Conservation (phyloP, 2,329 filamentous ascomycete species). For the Penicillium sp. region DNA sequence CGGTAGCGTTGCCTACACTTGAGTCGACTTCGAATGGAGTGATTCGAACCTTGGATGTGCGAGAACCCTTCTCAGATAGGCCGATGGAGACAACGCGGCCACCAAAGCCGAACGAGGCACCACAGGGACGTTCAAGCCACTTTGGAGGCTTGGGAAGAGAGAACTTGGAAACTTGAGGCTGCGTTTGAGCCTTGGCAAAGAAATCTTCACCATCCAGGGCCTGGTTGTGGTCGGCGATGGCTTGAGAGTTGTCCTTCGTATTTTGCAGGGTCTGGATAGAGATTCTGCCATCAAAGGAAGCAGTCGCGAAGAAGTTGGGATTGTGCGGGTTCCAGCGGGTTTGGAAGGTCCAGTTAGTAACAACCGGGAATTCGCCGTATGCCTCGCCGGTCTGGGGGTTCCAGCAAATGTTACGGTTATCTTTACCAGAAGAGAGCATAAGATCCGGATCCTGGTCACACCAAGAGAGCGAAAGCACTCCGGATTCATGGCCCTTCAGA, state of each 20-base stretch:
- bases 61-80: conserved; percentile 64
- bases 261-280: conserved; percentile 92
- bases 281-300: conserved; percentile 96
- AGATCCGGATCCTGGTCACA: conserved; percentile 88
- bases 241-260: conserved; percentile 73
- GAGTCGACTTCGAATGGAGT: conserved; percentile 88
- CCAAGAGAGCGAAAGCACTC: conserved; percentile 93
- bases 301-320: conserved; percentile 87
- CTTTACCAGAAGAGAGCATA: conserved; percentile 90
- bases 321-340: conserved; percentile 94
- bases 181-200: conserved; percentile 89
- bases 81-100: conserved; percentile 83
- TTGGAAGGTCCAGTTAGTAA: conserved; percentile 99
- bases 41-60: conserved; percentile 76
- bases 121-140: conserved; percentile 84
- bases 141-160: conserved; percentile 82
- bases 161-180: conserved; percentile 89
- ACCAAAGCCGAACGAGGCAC: conserved; percentile 92
- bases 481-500: conserved; percentile 89
- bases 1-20: conserved; percentile 78
- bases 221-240: conserved; percentile 64
- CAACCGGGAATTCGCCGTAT: conserved; percentile 91
- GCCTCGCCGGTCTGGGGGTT: conserved; percentile 88
- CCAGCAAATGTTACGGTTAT: conserved; percentile 94
- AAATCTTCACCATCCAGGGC: conserved; percentile 91